Base-by-base conservation (phyloP, 305 asterid species). In the Petunia hybrid region DNA sequence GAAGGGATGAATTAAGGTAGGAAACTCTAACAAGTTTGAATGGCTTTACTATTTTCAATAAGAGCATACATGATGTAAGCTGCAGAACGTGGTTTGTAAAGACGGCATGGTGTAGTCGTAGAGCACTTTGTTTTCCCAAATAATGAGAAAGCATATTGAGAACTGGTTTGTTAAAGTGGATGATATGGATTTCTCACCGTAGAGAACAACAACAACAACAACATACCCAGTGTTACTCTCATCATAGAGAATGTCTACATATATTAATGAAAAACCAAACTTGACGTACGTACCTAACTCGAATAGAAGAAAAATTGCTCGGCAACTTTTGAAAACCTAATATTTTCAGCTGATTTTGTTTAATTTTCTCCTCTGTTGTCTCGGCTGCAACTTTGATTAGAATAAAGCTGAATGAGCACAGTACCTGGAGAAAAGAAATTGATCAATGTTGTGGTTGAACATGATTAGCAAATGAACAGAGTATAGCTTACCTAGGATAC, bases 11-110 rank as follows among this genome's bases (percentile, higher is more conserved):
- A 48, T 35, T 22, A 45, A n/a, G n/a, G n/a, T n/a, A 71, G 61
- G 78, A 71, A 71, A 71, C 48, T 71, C 48, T 35, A 46, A 35
- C 12, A 48, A 71, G 61, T 6, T 48, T 61, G 40, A 71, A 22
- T 6, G 43, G 10, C 3, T 46, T n/a, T n/a, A 5, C 3, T 48
- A 6, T 5, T 46, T 71, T 46, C 12, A 71, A 46, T 14, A 46
- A 71, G 77, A 71, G 61, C 77, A 71, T 48, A 41, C 62, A 48
- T 12, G 71, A 65, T 5, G 40, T 9, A 61, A 60, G 65, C 65
- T 22, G 65, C 65, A 6, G 65, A 8, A 71, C n/a, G n/a, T 69
- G 76, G n/a, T 57, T 4, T 22, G 16, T 45, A 8, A 43, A 2
- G 77, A 71, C 45, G 57, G 22, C 36, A 43, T 46, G 78, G 78